Conservation (phyloP, 768 basidiomycete genomes). For the Sporobolomyces phaffii region DNA sequence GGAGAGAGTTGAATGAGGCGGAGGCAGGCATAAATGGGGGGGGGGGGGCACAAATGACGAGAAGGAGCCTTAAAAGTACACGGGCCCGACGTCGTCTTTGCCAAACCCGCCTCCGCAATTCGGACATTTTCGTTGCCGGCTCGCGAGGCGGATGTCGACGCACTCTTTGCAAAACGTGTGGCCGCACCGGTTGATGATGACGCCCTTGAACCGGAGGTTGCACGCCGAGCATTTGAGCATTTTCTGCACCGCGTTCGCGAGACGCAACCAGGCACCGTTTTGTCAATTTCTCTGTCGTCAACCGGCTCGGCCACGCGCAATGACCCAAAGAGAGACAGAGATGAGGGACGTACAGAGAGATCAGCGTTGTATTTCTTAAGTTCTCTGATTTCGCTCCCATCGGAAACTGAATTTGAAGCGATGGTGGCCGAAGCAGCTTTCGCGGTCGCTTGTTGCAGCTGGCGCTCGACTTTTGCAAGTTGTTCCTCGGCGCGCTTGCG, state of each 20-base stretch:
- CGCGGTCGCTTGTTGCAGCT: constrained; percentile 44
- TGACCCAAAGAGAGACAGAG: too few relatives aligned
- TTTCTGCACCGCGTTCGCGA: too few relatives aligned
- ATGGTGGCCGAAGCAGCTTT: constrained; percentile 37
- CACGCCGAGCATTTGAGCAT: constrained; percentile 87
- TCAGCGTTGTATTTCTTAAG: constrained; percentile 39
- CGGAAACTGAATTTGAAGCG: constrained; percentile 41
- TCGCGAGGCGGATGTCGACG: constrained; percentile 77
- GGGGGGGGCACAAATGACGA: neutral
- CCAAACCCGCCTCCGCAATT: constrained; percentile 76
- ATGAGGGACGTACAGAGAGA: constrained; percentile 41
- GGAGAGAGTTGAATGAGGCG: too few relatives aligned
- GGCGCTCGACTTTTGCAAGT: constrained; percentile 42
- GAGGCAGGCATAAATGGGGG: neutral
- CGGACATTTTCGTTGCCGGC: constrained; percentile 89
- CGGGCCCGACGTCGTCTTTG: constrained; percentile 68
- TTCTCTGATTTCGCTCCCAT: constrained; percentile 40
- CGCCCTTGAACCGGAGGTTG: constrained; percentile 46
- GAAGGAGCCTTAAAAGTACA: constrained; percentile 54
- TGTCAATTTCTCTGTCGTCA: too few relatives aligned
- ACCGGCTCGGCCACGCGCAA: too few relatives aligned
- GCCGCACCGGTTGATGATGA: constrained; percentile 32
- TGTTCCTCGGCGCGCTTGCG: constrained; percentile 45
- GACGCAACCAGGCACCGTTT: too few relatives aligned
- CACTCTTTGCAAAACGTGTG: constrained; percentile 49